phyloP scores from a whole-genome alignment of 257 asterid genomes.

The Petunia secreta region DNA sequence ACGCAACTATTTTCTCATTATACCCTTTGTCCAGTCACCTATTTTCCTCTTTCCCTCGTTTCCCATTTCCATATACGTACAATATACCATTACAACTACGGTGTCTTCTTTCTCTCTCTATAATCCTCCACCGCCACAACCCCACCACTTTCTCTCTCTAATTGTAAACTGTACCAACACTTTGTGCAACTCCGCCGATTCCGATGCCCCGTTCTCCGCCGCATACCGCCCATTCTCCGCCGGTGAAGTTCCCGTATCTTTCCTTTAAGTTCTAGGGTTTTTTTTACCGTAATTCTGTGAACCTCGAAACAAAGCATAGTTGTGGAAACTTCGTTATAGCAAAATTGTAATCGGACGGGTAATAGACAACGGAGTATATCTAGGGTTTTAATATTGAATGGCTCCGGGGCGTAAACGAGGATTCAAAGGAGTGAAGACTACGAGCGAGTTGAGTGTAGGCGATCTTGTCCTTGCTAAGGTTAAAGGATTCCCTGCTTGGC shows the following conservation, averaged over 20 bases:
- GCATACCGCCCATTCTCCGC: background rate
- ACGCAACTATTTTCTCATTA: background rate
- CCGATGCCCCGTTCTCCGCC: constrained; percentile 24
- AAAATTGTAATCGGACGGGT: constrained; percentile 19
- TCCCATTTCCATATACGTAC: background rate
- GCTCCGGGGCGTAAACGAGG: constrained; percentile 83
- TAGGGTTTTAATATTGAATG: constrained; percentile 45
- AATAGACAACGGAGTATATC: constrained; percentile 10
- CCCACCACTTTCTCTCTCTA: constrained; percentile 24
- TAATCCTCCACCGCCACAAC: constrained; percentile 35
- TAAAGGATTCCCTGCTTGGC: constrained; percentile 94
- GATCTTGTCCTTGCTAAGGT: constrained; percentile 95
- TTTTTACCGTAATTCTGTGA: constrained; percentile 12
- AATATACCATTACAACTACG: background rate
- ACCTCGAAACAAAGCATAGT: background rate
- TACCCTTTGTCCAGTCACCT: background rate
- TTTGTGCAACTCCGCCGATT: constrained; percentile 14
- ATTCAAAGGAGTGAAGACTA: constrained; percentile 58
- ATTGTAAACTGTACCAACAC: constrained; percentile 20
- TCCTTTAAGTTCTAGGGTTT: constrained; percentile 33
- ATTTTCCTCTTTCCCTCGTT: background rate
- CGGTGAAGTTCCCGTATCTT: background rate
- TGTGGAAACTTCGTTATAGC: background rate
- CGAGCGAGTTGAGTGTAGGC: constrained; percentile 66
- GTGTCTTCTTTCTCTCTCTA: background rate